These are phyloP conservation scores for Thraustochytrium sp. DNA, from an alignment of 352 stramenopile genomes.

Conservation along the genomic window DNA sequence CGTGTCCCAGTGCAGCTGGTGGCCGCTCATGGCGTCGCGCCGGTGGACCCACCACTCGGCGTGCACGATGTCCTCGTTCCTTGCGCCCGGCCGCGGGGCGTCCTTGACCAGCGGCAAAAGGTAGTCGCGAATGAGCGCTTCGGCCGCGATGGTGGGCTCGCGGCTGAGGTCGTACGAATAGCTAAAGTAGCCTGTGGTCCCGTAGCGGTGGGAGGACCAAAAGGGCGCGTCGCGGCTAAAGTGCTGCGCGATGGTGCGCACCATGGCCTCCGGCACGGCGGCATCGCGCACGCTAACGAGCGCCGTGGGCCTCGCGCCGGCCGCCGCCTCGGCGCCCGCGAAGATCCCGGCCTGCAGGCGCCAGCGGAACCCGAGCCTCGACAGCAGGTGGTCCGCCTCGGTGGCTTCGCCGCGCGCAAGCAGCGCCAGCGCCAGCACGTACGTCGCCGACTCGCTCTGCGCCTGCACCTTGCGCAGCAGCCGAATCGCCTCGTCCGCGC, in stretches of 20 bases:
- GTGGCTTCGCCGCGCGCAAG: neutral
- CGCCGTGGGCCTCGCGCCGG: neutral
- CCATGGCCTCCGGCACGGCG: constrained; percentile 45
- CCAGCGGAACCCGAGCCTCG: neutral
- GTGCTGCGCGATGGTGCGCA: constrained; percentile 46
- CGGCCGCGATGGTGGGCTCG: constrained; percentile 32
- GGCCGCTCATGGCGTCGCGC: constrained; percentile 51
- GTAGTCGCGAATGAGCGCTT: constrained; percentile 50
- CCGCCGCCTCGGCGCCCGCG: neutral
- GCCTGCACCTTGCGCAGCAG: neutral
- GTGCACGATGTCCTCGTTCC: constrained; percentile 47
- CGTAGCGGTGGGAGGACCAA: constrained; percentile 54
- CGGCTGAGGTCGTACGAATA: constrained; percentile 50
- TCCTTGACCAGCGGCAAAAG: neutral
- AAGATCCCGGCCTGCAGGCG: neutral
- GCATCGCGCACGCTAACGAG: constrained; percentile 44
- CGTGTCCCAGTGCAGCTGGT: constrained; percentile 56
- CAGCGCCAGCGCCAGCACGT: neutral
- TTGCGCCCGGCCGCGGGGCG: neutral
- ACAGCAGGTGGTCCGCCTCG: neutral
- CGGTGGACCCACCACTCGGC: constrained; percentile 57
- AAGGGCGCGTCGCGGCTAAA: constrained; percentile 52
- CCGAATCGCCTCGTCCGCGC: neutral
- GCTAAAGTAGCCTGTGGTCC: constrained; percentile 52
- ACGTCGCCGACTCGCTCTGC: neutral